Base-by-base conservation (phyloP, 176 grass and related monocot species). In the Oryza brachyantha region DNA sequence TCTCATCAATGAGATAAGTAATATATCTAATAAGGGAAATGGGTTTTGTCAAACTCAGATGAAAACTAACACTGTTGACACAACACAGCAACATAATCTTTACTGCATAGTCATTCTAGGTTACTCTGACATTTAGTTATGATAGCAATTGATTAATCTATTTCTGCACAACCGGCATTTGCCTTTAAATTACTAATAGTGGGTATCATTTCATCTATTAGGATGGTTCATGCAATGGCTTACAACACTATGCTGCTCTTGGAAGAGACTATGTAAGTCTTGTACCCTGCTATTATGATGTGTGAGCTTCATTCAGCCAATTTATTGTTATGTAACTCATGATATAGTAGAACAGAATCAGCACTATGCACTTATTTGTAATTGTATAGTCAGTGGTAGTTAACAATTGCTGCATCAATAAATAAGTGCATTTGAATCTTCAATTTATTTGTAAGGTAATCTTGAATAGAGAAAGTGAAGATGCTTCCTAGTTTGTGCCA, bases 201-300 rank as follows among this genome's bases (percentile, higher is more conserved):
- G 25, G 13, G 54, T 58, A 74, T 40, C 73, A 46, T 25, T 69
- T 73, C 76, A 72, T 75, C 72, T 80, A 58, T 80, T 70, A 98
- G 95, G 95, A 98, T 83, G 95, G 95, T 72, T 98, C 92, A 7
- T 98, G 95, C 70, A 98, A 98, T 89, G 95, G 95, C 36, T 90
- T 98, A 79, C 95, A 98, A 78, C 95, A 98, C 71, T 98, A 98
- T 79, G 89, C 95, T 0, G 95, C 95, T 75, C 83, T 98, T 74
- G 95, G 95, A 90, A 98, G 91, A 77, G 81, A 94, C 61, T 81
- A 79, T 29, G 91, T 93, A 86, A 86, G 91, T 88, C 66, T 52
- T 43, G 10, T 72, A 27, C 8, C 57, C n/a, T n/a, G n/a, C n/a
- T n/a, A n/a, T 28, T 62, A 40, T 70, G 52, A 24, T 22, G 35